These are phyloP conservation scores for Acaromyces ingoldii DNA, from an alignment of 1,284 basidiomycete species.

Conservation along the genomic window DNA sequence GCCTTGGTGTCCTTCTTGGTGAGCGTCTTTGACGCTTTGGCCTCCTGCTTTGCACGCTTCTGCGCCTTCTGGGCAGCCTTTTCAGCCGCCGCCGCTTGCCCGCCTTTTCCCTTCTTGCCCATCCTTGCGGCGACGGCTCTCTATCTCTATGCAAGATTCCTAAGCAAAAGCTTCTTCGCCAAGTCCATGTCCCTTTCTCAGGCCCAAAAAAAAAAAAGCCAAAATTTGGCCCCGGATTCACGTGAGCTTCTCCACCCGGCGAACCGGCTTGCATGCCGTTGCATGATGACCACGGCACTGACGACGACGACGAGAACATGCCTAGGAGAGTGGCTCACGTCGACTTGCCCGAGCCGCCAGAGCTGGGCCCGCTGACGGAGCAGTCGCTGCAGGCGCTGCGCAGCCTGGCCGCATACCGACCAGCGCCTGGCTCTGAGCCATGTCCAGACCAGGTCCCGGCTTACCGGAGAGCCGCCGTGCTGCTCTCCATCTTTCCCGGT, in stretches of 20 bases:
- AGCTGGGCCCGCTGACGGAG: slow-evolving; percentile 15
- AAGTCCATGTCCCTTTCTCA: too few relatives aligned
- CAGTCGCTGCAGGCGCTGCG: slow-evolving; percentile 20
- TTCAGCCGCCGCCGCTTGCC: slow-evolving; percentile 18
- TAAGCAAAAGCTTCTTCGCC: too few relatives aligned
- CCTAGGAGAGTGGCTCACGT: slow-evolving; percentile 2
- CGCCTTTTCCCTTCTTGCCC: slow-evolving; percentile 45
- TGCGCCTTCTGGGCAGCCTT: slow-evolving; percentile 48
- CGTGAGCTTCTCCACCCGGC: too few relatives aligned
- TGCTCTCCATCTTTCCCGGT: slow-evolving; percentile 34
- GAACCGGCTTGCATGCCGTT: too few relatives aligned
- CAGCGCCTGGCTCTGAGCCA: slow-evolving; percentile 21
- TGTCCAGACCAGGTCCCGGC: slow-evolving; percentile 35
- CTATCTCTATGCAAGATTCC: too few relatives aligned
- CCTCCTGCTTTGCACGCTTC: slow-evolving; percentile 49
- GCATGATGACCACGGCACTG: too few relatives aligned
- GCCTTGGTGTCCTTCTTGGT: slow-evolving; percentile 34
- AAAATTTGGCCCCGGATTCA: too few relatives aligned
- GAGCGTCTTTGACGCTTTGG: slow-evolving; percentile 40
- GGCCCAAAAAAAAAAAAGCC: too few relatives aligned
- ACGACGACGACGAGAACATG: too few relatives aligned
- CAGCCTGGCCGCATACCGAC: slow-evolving; percentile 19
- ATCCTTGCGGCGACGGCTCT: too few relatives aligned
- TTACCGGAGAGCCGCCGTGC: slow-evolving; percentile 43
- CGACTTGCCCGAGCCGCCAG: slow-evolving; percentile 1